A percentile compares a stretch with the other conserved stretches of the same genome.
Conservation (phyloP, 2,329 filamentous ascomycete genomes). For the Xylaria sp. region DNA sequence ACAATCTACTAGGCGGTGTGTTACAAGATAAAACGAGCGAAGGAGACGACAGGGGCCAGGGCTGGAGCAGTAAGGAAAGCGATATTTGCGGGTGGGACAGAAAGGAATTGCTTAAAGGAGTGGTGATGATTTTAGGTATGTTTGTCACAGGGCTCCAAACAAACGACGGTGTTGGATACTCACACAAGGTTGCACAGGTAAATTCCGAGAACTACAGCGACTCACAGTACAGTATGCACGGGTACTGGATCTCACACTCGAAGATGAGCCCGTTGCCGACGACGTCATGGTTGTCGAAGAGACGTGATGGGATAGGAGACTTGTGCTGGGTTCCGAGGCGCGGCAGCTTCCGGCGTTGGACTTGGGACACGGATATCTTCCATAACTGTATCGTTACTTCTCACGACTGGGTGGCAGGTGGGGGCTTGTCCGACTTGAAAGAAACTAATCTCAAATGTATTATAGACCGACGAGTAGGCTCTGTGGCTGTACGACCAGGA, state of each 20-base stretch:
- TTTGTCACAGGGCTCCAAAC: constrained; percentile 41
- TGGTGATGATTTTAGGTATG: constrained; percentile 91
- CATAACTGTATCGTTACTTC: constrained; percentile 9
- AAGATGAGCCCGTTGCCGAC: constrained; percentile 56
- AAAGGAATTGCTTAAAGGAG: constrained; percentile 86
- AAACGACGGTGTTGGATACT: constrained; percentile 44
- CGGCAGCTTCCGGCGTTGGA: constrained; percentile 34
- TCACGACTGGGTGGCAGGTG: constrained; percentile 4
- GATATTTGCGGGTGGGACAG: constrained; percentile 92
- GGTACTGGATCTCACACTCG: constrained; percentile 72
- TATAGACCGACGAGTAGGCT: constrained; percentile 31
- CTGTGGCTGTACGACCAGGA: constrained; percentile 28
- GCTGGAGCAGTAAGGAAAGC: constrained; percentile 74
- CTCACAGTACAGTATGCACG: constrained; percentile 95
- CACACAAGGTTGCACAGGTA: constrained; percentile 66
- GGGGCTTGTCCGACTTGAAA: constrained; percentile 14
- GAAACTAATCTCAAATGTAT: constrained; percentile 33
- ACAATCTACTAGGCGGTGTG: constrained; percentile 80
- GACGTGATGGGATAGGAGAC: constrained; percentile 31
- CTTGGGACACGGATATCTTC: constrained; percentile 6
- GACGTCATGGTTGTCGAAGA: constrained; percentile 52
- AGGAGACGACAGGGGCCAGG: constrained; percentile 59
- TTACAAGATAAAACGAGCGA: constrained; percentile 65
- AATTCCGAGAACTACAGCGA: constrained; percentile 93
- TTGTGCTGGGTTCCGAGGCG: constrained; percentile 14